Evolutionary conservation across 495 filamentous ascomycete genomes (phyloP), one percentile per base, ranked within the genome.

Genomic region (Hyphodiscus hymeniophilus): DNA sequence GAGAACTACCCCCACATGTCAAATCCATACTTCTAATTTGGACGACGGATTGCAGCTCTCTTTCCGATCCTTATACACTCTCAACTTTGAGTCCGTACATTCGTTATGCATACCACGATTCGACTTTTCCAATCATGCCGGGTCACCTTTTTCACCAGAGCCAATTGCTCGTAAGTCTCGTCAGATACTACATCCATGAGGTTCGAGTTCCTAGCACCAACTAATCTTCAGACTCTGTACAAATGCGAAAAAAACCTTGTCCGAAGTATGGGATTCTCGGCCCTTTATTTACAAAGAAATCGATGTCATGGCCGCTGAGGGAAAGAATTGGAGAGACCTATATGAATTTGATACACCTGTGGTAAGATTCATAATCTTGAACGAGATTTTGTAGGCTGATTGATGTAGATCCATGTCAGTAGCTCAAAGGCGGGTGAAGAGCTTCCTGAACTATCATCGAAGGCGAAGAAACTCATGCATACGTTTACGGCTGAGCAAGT

Each of bases 321-420:
- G 77, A 31, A 75, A 81, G 52, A 50, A 63, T 22, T 95, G 89
- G 89, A 84, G 78, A 57, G 74, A 83, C 60, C 62, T 87, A 12
- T 95, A 95, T 59, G 89, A 94, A 20, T 91, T 94, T 60, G 89
- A 95, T 59, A 84, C 87, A 0, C 89, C 89, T 2, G 89, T 95
- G 41, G 82, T 86, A 64, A 49, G 75, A 36, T 10, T 20, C 20
- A 36, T 11, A 38, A 40, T 39, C 11, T 7, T 18, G 6, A 16
- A 17, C 17, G 11, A 33, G 13, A 4, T 11, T 15, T 16, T 42
- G 13, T 10, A n/a, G 24, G 22, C 28, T 44, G 24, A 51, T 18
- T 20, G 13, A 45, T 28, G 16, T 48, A 87, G 84, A 74, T 94
- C 11, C 89, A 94, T 60, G 66, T 79, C 45, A 72, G 66, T 63